phyloP scores from a whole-genome alignment of 2,329 filamentous ascomycete species.

The Monosporascus sp. region DNA sequence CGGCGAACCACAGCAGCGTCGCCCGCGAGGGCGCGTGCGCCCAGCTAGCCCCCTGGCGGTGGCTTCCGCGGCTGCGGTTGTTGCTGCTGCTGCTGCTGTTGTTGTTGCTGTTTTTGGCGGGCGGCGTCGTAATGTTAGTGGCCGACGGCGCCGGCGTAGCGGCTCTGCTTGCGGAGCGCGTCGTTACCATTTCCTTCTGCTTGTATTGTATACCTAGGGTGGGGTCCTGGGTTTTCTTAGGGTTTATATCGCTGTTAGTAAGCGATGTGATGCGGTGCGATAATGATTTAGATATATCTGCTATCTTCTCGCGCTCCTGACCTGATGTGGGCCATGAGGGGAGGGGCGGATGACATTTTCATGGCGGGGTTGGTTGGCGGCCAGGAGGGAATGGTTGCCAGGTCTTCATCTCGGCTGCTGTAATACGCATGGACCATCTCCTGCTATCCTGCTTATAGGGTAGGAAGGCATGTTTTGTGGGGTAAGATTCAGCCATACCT shows the following conservation, averaged over 20 bases:
- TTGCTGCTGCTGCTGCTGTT: not conserved
- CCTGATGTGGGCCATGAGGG: too few relatives aligned
- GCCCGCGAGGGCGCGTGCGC: slow-evolving; percentile 39
- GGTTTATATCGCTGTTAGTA: not conserved
- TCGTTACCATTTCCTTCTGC: slow-evolving; percentile 22
- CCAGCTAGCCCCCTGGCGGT: slow-evolving; percentile 23
- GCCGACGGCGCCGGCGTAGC: slow-evolving; percentile 1
- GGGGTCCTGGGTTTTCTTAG: not conserved
- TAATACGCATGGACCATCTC: too few relatives aligned
- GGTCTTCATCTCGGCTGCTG: too few relatives aligned
- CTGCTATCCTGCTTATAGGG: too few relatives aligned
- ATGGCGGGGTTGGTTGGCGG: too few relatives aligned
- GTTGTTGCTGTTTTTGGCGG: not conserved
- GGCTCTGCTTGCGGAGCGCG: slow-evolving; percentile 20
- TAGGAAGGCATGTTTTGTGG: too few relatives aligned
- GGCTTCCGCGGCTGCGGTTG: not conserved
- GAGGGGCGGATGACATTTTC: too few relatives aligned
- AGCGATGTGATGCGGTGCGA: too few relatives aligned
- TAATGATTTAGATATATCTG: too few relatives aligned
- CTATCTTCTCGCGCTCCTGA: too few relatives aligned
- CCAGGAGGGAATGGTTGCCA: too few relatives aligned
- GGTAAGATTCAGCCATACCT: too few relatives aligned
- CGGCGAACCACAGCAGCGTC: slow-evolving; percentile 62
- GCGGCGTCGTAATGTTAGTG: not conserved
- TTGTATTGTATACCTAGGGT: not conserved